Conservation (phyloP, 148 eudicot genomes). For the Camellia sinensis region DNA sequence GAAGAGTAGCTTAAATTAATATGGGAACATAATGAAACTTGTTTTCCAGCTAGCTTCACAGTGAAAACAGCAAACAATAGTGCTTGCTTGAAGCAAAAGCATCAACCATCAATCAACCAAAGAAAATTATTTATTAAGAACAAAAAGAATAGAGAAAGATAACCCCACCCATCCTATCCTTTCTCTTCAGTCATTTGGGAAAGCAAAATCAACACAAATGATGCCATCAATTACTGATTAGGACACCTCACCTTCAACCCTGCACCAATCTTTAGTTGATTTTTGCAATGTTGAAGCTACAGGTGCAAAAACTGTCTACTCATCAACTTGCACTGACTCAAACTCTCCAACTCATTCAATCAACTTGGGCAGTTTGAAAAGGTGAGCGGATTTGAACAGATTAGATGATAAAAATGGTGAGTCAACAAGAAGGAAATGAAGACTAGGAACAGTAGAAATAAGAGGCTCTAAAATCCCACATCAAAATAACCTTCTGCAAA, state of each 20-base stretch:
- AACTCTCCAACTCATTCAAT: too few relatives aligned
- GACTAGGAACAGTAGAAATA: neutral
- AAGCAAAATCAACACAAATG: neutral
- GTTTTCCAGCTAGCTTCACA: slow-evolving; percentile 11
- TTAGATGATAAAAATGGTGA: too few relatives aligned
- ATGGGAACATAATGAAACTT: neutral
- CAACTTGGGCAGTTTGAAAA: too few relatives aligned
- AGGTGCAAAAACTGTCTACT: too few relatives aligned
- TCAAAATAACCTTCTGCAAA: too few relatives aligned
- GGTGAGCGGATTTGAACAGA: too few relatives aligned
- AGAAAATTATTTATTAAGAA: slow-evolving; percentile 6
- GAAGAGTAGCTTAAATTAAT: neutral
- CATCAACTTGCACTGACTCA: too few relatives aligned
- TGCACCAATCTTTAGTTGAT: neutral
- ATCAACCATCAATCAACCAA: slow-evolving; percentile 18
- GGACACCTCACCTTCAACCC: slow-evolving; percentile 10
- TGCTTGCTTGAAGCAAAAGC: slow-evolving; percentile 26
- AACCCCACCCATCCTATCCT: slow-evolving; percentile 10
- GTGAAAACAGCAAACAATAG: slow-evolving; percentile 17
- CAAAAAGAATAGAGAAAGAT: neutral
- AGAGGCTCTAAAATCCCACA: neutral
- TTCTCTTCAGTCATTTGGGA: neutral
- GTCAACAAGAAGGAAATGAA: neutral
- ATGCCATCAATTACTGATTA: slow-evolving; percentile 2
- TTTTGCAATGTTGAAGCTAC: neutral